phyloP scores from a whole-genome alignment of 805 yeast genomes.

The Myxozyma melibiosi region DNA sequence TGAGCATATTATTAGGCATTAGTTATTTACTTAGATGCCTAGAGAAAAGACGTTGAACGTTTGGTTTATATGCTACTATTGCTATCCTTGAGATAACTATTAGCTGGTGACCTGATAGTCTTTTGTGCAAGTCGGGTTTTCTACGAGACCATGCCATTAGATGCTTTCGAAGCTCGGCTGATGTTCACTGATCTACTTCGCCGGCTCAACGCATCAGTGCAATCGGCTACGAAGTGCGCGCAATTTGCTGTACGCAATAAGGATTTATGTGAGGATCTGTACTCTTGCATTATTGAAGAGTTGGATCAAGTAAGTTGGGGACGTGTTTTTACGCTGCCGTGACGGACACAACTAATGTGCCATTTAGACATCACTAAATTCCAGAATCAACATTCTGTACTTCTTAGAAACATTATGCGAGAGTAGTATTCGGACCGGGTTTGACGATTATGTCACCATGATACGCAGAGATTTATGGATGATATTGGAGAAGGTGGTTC shows the following conservation, averaged over 20 bases:
- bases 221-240: slow-evolving; percentile 52
- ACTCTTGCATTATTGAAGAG: slow-evolving; percentile 65
- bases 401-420: slow-evolving; percentile 63
- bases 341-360: not conserved
- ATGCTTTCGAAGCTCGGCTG: slow-evolving; percentile 82
- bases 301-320: slow-evolving; percentile 43
- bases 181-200: slow-evolving; percentile 70
- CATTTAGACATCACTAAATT: slow-evolving; percentile 53
- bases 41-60: no score
- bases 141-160: slow-evolving; percentile 51
- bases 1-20: no score
- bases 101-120: no score
- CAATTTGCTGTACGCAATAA: slow-evolving; percentile 55
- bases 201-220: slow-evolving; percentile 60
- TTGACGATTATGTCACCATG: slow-evolving; percentile 39
- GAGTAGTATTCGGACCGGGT: slow-evolving; percentile 39
- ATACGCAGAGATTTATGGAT: slow-evolving; percentile 38
- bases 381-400: slow-evolving; percentile 66
- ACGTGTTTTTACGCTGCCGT: not conserved
- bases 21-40: no score
- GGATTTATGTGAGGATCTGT: slow-evolving; percentile 68
- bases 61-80: no score
- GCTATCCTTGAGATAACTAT: no score
- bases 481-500: slow-evolving; percentile 40
- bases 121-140: no score